These are phyloP conservation scores for Plasmodium falciparum DNA, from an alignment of 169 alveolate species.

Conservation along the genomic window DNA sequence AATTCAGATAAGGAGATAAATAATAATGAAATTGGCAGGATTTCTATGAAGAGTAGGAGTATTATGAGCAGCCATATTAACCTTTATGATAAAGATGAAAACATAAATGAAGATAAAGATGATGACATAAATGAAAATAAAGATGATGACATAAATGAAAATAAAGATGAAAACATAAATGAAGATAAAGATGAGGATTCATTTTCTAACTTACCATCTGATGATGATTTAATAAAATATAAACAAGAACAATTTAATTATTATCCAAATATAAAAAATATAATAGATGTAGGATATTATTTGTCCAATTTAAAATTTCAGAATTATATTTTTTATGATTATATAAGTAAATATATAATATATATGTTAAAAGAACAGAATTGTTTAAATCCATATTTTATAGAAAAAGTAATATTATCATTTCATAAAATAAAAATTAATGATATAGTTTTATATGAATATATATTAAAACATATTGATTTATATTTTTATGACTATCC, in stretches of 20 bases:
- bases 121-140: not conserved
- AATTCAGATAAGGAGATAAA: not conserved
- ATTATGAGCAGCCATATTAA: not conserved
- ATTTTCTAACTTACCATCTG: not conserved
- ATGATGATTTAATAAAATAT: constrained; percentile 42
- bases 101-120: not conserved
- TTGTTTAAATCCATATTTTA: constrained; percentile 71
- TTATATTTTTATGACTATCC: constrained; percentile 66
- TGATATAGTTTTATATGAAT: constrained; percentile 79
- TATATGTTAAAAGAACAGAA: constrained; percentile 43
- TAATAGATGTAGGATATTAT: constrained; percentile 73
- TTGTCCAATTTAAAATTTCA: constrained; percentile 80
- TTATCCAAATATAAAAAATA: constrained; percentile 30
- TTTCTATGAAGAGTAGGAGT: too few species aligned
- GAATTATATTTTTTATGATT: constrained; percentile 73
- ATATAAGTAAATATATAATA: constrained; percentile 63
- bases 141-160: too few species aligned
- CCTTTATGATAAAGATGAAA: not conserved
- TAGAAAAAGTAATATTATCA: constrained; percentile 63
- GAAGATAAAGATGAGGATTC: not conserved
- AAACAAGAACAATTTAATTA: constrained; percentile 75
- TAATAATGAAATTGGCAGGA: not conserved
- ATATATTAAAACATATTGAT: constrained; percentile 64
- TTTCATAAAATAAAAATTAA: constrained; percentile 80
- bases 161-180: constrained; percentile 7